These are phyloP conservation scores for Phytophthora multivora DNA, from an alignment of 352 stramenopile genomes.

Conservation along the genomic window DNA sequence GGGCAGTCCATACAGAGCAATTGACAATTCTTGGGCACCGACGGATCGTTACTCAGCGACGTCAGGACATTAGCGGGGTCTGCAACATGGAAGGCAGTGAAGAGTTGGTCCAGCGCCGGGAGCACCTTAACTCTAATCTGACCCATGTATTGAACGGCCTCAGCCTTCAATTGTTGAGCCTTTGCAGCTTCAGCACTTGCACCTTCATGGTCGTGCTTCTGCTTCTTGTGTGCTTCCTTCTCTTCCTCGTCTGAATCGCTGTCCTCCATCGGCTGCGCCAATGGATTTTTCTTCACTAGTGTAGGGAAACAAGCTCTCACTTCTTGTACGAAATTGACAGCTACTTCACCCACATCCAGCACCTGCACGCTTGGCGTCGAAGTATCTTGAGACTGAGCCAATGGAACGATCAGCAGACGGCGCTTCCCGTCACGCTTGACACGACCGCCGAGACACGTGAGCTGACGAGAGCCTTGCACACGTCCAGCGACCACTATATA, in stretches of 20 bases:
- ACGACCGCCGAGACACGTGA: constrained; percentile 65
- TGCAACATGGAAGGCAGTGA: constrained; percentile 44
- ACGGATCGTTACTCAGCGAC: constrained; percentile 35
- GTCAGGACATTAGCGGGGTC: constrained; percentile 32
- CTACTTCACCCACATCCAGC: constrained; percentile 64
- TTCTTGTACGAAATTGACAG: constrained; percentile 55
- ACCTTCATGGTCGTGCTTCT: constrained; percentile 23
- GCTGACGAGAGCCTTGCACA: constrained; percentile 40
- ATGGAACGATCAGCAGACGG: constrained; percentile 52
- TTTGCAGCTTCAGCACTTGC: constrained; percentile 17
- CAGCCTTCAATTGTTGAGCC: constrained; percentile 4
- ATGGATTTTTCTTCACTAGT: constrained; percentile 57
- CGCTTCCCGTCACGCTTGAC: constrained; percentile 51
- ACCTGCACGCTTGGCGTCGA: constrained; percentile 40
- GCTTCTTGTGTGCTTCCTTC: constrained; percentile 37
- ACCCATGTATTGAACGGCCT: constrained; percentile 41
- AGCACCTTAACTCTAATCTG: constrained; percentile 51
- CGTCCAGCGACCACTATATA: constrained; percentile 57
- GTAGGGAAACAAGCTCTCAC: constrained; percentile 69
- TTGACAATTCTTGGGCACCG: constrained; percentile 34
- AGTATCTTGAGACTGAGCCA: constrained; percentile 23
- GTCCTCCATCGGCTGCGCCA: constrained; percentile 36
- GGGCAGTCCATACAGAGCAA: constrained; percentile 69
- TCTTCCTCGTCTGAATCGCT: constrained; percentile 44
- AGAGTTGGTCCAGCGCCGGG: constrained; percentile 40